Percentiles rank a stretch among this genome's conserved stretches.
Evolutionary conservation across 176 grass and related monocot genomes (phyloP).

Genomic region (Bromus sterilis): DNA sequence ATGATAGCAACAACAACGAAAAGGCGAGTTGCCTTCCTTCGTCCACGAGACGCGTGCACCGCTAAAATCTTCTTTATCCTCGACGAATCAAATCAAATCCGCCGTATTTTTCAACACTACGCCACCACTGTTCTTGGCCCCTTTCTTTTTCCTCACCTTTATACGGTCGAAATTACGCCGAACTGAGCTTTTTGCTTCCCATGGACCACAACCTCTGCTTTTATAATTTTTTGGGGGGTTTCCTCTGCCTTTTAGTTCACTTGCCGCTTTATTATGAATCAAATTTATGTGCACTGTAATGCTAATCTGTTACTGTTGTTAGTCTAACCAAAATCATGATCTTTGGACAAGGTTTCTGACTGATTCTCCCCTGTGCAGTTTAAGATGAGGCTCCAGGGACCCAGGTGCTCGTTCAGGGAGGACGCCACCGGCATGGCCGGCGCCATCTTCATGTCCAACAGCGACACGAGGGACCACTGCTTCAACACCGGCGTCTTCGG

Average conservation of each 20-base stretch:
- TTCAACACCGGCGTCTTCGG: slow-evolving; percentile 27
- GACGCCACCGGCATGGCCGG: slow-evolving; percentile 27
- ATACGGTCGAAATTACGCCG: no score
- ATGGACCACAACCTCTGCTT: no score
- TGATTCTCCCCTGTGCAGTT: neutral
- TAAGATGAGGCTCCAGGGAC: slow-evolving; percentile 17
- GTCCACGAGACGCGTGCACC: neutral
- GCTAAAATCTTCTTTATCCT: neutral
- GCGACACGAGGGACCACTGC: slow-evolving; percentile 30
- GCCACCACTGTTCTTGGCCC: neutral
- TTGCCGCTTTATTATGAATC: neutral
- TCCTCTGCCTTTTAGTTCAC: neutral
- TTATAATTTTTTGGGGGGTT: neutral
- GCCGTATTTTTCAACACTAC: neutral
- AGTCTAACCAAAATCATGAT: neutral
- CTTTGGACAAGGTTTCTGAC: neutral
- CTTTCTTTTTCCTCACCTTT: neutral
- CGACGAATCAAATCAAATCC: neutral
- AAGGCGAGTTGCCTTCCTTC: neutral
- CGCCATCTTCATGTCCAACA: slow-evolving; percentile 74
- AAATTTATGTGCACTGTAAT: neutral
- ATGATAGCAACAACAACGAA: neutral
- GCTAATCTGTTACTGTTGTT: neutral
- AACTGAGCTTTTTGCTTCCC: no score
- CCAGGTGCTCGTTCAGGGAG: neutral